These are phyloP conservation scores for Stephania japonica DNA, from an alignment of 164 flowering plant species.

Conservation along the genomic window DNA sequence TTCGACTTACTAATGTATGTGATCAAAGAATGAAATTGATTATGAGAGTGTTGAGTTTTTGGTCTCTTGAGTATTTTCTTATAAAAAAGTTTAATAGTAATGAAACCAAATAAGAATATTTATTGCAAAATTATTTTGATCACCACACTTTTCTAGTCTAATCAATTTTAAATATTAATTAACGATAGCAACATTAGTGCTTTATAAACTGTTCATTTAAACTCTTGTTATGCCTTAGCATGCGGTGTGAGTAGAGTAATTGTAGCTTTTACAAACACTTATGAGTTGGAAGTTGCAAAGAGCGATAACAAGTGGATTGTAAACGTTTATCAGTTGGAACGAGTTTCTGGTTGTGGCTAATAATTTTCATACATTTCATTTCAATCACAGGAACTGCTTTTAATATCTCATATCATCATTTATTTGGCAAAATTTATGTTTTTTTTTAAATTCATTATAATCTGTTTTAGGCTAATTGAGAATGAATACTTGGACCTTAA, in stretches of 20 bases:
- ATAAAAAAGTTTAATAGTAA: too few relatives aligned
- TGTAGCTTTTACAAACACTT: not conserved
- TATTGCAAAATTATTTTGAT: too few relatives aligned
- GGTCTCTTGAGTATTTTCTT: too few relatives aligned
- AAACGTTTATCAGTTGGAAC: not conserved
- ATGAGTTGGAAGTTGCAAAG: not conserved
- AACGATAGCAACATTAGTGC: not conserved
- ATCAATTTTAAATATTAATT: too few relatives aligned
- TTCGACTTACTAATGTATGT: too few relatives aligned
- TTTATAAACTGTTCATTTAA: not conserved
- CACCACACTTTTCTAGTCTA: too few relatives aligned
- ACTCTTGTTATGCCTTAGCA: not conserved
- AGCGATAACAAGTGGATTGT: not conserved
- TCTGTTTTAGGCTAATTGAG: constrained; percentile 71
- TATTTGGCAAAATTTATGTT: not conserved
- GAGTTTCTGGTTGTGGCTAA: not conserved
- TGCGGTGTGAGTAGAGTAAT: not conserved
- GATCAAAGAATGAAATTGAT: too few relatives aligned
- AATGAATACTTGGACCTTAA: constrained; percentile 79
- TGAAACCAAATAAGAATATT: too few relatives aligned
- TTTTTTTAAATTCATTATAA: not conserved
- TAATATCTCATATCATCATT: not conserved
- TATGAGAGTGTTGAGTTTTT: too few relatives aligned
- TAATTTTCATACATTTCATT: not conserved
- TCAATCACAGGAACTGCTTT: not conserved